Base-by-base conservation (phyloP, 2,329 filamentous ascomycete genomes). In the Cercospora beticola region DNA sequence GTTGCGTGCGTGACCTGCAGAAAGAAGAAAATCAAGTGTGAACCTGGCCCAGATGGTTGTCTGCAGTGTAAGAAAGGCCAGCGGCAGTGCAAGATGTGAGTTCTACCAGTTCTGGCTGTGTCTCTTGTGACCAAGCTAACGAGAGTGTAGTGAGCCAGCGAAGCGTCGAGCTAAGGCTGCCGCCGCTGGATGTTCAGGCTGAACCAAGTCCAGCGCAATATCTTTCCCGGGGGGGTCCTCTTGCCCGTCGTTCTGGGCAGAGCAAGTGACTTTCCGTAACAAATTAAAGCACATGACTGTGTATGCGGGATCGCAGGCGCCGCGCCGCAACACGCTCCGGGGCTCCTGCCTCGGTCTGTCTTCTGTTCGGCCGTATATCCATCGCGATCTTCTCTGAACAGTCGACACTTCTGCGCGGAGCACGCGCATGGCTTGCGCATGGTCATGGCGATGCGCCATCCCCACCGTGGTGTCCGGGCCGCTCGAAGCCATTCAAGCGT, bases 1-100 rank as follows among this genome's bases (percentile, higher is more conserved):
- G 62, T 67, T 16, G 68, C 68, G 21, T 70, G 68, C 36, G 49
- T 60, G 23, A 64, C 56, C 8, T 70, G 68, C 40, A 28, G 68
- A 18, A 62, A 64, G 46, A 70, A 70, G 68, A 70, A 70, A 40
- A 67, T 70, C 52, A 62, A 66, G 59, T 70, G 68, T 52, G 68
- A 70, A 58, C 68, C 68, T 23, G 54, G 57, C 8, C 60, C 60
- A 14, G 66, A 63, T 10, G 66, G 56, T 2, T 70, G 68, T 65
- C 31, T 70, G 21, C 68, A 70, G 33, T 70, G 68, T 31, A 59
- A 68, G 49, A 70, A 68, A 26, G 68, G 56, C 31, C 56, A 68
- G 36, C 46, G 60, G 40, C 58, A 58, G 3, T 70, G 68, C 67
- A 66, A 54, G 31, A 61, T 67, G 68, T 70, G 56, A 68, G 65